A percentile compares a stretch with the other conserved stretches of the same genome.
Conservation (phyloP, 176 grass and related monocot genomes). For the Aegilops longissima region DNA sequence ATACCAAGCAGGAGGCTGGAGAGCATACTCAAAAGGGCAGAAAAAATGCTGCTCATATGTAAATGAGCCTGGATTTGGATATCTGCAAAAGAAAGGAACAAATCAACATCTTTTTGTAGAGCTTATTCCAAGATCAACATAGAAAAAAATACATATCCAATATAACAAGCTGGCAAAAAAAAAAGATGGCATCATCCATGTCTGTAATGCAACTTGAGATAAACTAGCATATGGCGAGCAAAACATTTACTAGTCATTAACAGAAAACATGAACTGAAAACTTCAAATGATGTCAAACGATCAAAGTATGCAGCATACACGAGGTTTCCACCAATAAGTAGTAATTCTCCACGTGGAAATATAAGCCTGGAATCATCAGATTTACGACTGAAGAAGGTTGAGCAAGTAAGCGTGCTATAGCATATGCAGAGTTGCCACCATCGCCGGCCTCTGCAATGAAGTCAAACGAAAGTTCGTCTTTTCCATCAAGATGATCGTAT, state of each 20-base stretch:
- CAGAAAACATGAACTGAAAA: neutral
- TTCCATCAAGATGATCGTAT: constrained; percentile 75
- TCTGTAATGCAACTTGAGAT: neutral
- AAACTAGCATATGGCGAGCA: neutral
- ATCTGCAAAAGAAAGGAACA: constrained; percentile 48
- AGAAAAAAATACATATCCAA: neutral
- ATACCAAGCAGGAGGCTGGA: constrained; percentile 89
- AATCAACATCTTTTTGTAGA: neutral
- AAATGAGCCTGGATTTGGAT: constrained; percentile 91
- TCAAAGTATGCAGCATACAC: constrained; percentile 40
- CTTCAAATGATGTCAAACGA: neutral
- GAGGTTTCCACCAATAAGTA: constrained; percentile 67
- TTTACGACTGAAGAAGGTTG: constrained; percentile 56
- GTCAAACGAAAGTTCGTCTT: constrained; percentile 90
- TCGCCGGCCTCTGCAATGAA: constrained; percentile 93
- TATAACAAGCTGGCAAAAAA: constrained; percentile 2
- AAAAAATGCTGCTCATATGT: constrained; percentile 84
- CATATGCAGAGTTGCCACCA: constrained; percentile 82
- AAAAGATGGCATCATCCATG: neutral
- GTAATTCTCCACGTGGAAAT: constrained; percentile 56
- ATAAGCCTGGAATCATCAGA: constrained; percentile 36
- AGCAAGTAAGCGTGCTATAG: constrained; percentile 79
- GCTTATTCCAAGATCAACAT: constrained; percentile 4
- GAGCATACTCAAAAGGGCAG: constrained; percentile 86
- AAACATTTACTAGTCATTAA: constrained; percentile 6